Percentiles rank a stretch among this genome's conserved stretches.
phyloP scores from a whole-genome alignment of 306 rosid species.

The Fragaria nilgerrensis region DNA sequence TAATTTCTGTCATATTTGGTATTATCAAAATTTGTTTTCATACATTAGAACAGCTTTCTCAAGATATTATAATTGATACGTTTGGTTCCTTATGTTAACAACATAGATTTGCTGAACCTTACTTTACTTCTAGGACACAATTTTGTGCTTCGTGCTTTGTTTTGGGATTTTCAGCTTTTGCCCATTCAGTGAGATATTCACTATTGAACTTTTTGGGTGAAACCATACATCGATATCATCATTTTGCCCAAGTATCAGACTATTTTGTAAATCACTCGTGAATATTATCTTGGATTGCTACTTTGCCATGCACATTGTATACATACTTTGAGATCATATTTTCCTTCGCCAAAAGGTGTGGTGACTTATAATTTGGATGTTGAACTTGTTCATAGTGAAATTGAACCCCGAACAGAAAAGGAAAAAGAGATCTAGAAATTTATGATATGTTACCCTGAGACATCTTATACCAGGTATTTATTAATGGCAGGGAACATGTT shows the following conservation, averaged over 20 bases:
- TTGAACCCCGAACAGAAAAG: neutral
- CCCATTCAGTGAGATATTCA: neutral
- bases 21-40: neutral
- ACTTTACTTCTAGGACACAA: neutral
- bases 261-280: neutral
- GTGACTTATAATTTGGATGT: neutral
- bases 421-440: neutral
- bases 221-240: neutral
- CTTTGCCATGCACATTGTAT: neutral
- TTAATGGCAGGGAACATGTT: slow-evolving; percentile 50
- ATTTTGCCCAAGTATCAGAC: neutral
- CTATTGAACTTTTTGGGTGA: neutral
- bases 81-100: slow-evolving; percentile 2
- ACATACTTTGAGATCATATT: neutral
- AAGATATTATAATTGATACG: neutral
- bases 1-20: neutral
- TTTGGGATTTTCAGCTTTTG: neutral
- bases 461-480: neutral
- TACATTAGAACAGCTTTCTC: neutral
- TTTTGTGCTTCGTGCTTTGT: neutral
- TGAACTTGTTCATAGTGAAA: neutral
- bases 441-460: neutral
- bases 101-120: neutral
- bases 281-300: neutral
- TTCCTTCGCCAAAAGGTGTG: neutral